These are phyloP conservation scores for Trametes cubensis DNA, from an alignment of 768 basidiomycete species.

Conservation along the genomic window DNA sequence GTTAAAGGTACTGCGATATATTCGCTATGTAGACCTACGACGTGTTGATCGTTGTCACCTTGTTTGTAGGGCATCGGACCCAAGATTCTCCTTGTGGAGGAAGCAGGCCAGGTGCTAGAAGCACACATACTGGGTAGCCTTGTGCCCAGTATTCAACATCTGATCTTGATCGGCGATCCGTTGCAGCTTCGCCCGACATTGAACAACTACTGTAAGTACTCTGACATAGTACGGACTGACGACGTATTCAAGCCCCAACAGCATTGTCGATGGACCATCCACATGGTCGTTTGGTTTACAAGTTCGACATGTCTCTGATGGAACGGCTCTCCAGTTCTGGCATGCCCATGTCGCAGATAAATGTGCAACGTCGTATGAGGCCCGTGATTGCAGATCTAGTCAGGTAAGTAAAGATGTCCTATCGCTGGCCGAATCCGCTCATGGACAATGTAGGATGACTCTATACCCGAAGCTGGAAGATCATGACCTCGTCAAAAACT, in stretches of 20 bases:
- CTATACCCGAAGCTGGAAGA: constrained; percentile 66
- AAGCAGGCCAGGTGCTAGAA: constrained; percentile 82
- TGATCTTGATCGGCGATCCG: constrained; percentile 82
- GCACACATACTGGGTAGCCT: constrained; percentile 70
- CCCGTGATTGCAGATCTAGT: constrained; percentile 67
- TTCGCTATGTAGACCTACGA: neutral
- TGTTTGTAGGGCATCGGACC: constrained; percentile 54
- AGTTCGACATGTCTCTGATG: constrained; percentile 70
- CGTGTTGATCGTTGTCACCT: neutral
- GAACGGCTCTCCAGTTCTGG: constrained; percentile 64
- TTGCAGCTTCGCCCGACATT: constrained; percentile 71
- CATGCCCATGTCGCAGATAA: constrained; percentile 67
- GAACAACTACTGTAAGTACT: constrained; percentile 57
- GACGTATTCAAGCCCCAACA: constrained; percentile 29
- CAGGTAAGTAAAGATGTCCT: constrained; percentile 39
- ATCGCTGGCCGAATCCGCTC: no score
- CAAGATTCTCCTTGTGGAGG: constrained; percentile 69
- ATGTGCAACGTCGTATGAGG: constrained; percentile 77
- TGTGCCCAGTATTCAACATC: constrained; percentile 65
- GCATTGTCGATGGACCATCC: constrained; percentile 69
- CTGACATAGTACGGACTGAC: neutral
- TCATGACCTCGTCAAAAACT: constrained; percentile 51
- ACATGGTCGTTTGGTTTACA: constrained; percentile 56
- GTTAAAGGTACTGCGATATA: constrained; percentile 46
- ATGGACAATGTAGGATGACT: constrained; percentile 43